phyloP scores from a whole-genome alignment of 2,329 filamentous ascomycete genomes.

The Decorospora gaudefroyi region DNA sequence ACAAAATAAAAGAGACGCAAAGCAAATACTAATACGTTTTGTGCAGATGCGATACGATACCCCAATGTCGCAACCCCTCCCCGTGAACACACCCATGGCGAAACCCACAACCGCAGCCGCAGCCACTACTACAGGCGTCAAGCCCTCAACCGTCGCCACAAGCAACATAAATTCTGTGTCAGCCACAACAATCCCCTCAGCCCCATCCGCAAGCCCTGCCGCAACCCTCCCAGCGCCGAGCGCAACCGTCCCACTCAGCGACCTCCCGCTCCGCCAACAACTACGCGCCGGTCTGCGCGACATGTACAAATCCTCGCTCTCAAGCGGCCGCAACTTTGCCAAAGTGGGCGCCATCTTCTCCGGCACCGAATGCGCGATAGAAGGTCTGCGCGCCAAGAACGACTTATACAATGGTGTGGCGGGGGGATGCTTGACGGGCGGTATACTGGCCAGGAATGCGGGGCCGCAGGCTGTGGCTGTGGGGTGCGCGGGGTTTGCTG shows the following conservation, averaged over 20 bases:
- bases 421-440: slow-evolving; percentile 89
- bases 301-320: slow-evolving; percentile 84
- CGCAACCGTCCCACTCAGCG: slow-evolving; percentile 54
- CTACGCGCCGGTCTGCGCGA: slow-evolving; percentile 86
- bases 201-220: slow-evolving; percentile 64
- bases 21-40: too few relatives aligned
- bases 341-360: slow-evolving; percentile 89
- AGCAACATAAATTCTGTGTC: slow-evolving; percentile 8
- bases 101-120: slow-evolving; percentile 51
- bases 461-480: slow-evolving; percentile 86
- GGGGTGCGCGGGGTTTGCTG: slow-evolving; percentile 91
- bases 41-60: slow-evolving; percentile 96
- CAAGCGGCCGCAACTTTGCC: slow-evolving; percentile 89
- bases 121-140: slow-evolving; percentile 12
- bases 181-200: slow-evolving; percentile 5
- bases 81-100: slow-evolving; percentile 36
- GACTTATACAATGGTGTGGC: slow-evolving; percentile 85
- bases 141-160: slow-evolving; percentile 9
- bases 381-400: slow-evolving; percentile 90
- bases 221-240: slow-evolving; percentile 54
- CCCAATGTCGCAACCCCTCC: slow-evolving; percentile 63
- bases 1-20: too few relatives aligned
- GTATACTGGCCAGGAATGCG: slow-evolving; percentile 80
- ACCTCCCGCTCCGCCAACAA: slow-evolving; percentile 81
- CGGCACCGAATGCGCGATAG: slow-evolving; percentile 94